Percentiles rank a stretch among this genome's conserved stretches.
phyloP scores from a whole-genome alignment of 352 stramenopile species.

The Pythium aphanidermatum region DNA sequence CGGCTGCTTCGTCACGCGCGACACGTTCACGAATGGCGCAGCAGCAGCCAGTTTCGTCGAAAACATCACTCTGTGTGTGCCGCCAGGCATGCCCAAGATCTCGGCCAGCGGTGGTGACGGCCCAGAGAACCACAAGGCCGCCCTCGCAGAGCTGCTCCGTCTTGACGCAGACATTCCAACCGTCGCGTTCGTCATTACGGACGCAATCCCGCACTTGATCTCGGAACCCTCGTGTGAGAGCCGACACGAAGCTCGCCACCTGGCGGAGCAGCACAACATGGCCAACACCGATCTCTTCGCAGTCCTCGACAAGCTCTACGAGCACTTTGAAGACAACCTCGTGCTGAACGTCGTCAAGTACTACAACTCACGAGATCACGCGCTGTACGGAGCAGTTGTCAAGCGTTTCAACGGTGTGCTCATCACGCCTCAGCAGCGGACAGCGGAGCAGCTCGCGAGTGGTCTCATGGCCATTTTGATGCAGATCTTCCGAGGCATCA shows the following conservation, averaged over 20 bases:
- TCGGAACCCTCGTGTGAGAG: slow-evolving; percentile 22
- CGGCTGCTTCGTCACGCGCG: slow-evolving; percentile 53
- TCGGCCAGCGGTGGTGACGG: slow-evolving; percentile 49
- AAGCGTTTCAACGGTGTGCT: slow-evolving; percentile 58
- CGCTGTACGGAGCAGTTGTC: slow-evolving; percentile 46
- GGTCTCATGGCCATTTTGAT: slow-evolving; percentile 50
- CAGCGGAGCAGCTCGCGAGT: slow-evolving; percentile 24
- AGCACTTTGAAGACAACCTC: slow-evolving; percentile 45
- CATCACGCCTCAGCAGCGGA: slow-evolving; percentile 38
- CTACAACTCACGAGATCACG: slow-evolving; percentile 42
- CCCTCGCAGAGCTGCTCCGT: slow-evolving; percentile 39
- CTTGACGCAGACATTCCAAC: slow-evolving; percentile 47
- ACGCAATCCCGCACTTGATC: slow-evolving; percentile 45
- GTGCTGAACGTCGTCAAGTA: slow-evolving; percentile 67
- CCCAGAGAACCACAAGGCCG: slow-evolving; percentile 65
- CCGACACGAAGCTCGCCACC: slow-evolving; percentile 32
- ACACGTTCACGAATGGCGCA: slow-evolving; percentile 52
- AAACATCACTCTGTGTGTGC: slow-evolving; percentile 34
- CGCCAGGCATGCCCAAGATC: slow-evolving; percentile 26
- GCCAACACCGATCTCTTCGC: slow-evolving; percentile 49
- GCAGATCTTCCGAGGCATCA: slow-evolving; percentile 42
- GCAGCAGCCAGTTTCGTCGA: slow-evolving; percentile 36
- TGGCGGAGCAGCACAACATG: slow-evolving; percentile 41
- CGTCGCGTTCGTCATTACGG: slow-evolving; percentile 63
- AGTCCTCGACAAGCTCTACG: slow-evolving; percentile 35